Evolutionary conservation across 176 grass and related monocot species (phyloP), one percentile per base, ranked within the genome.

Genomic region (Chloris gayana): DNA sequence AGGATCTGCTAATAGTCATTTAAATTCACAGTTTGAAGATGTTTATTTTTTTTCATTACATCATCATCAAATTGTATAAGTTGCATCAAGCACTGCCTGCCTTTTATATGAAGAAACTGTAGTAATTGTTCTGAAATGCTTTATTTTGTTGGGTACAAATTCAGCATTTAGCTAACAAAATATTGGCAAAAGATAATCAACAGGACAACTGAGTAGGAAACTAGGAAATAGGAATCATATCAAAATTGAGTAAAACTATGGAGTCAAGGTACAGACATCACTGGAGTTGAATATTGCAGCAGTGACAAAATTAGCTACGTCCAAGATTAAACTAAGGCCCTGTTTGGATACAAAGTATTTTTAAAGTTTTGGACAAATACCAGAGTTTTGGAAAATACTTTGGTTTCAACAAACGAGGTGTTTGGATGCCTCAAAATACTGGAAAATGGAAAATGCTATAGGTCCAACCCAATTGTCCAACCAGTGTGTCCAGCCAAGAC

Each of bases 281-380:
- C 29, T 17, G 61, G 25, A 67, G 26, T 7, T 30, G 6, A 42
- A 83, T 68, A 74, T 17, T 75, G 71, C 24, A 44, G 4, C 17
- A 66, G 30, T 57, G 32, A 75, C 22, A 75, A 66, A 83, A 5
- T 26, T 49, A 35, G 57, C 14, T 8, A 82, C 7, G 7, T 18
- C 58, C 39, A 51, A 82, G 34, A 75, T 75, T 27, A 27, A 73
- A 74, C 32, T 10, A n/a, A n/a, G n/a, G n/a, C n/a, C n/a, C n/a
- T n/a, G n/a, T n/a, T n/a, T n/a, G n/a, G n/a, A n/a, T n/a, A n/a
- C n/a, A n/a, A n/a, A n/a, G n/a, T n/a, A n/a, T n/a, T n/a, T n/a
- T n/a, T n/a, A n/a, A n/a, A n/a, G n/a, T n/a, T n/a, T n/a, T n/a
- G n/a, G n/a, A n/a, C n/a, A n/a, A n/a, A n/a, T n/a, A n/a, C n/a